These are phyloP conservation scores for Galerina marginata DNA, from an alignment of 768 basidiomycete species.

Conservation along the genomic window DNA sequence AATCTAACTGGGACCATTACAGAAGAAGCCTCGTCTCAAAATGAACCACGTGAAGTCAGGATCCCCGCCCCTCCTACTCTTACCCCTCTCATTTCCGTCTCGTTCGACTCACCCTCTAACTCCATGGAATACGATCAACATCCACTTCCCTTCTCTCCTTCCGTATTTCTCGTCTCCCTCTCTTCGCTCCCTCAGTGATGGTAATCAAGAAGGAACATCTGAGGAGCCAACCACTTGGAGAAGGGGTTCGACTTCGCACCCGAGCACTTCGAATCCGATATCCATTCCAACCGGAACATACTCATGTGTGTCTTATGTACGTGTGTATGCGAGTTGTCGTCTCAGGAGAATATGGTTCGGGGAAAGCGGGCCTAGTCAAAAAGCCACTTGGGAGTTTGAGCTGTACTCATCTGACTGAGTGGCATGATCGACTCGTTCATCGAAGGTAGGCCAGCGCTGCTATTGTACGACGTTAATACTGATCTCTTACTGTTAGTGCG, in stretches of 20 bases:
- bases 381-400: conserved; percentile 78
- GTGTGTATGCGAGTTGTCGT: conserved; percentile 80
- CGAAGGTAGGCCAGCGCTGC: not conserved
- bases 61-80: conserved; percentile 65
- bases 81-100: conserved; percentile 71
- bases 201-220: conserved; percentile 13
- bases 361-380: conserved; percentile 55
- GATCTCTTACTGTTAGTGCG: not conserved
- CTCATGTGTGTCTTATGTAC: conserved; percentile 73
- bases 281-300: conserved; percentile 57
- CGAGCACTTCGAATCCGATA: conserved; percentile 12
- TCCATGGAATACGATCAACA: conserved; percentile 67
- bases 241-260: conserved; percentile 18
- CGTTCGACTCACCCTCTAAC: conserved; percentile 63
- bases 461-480: not conserved
- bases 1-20: conserved; percentile 18
- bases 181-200: conserved; percentile 14
- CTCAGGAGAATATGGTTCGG: conserved; percentile 80
- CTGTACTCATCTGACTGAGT: conserved; percentile 51
- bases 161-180: conserved; percentile 61
- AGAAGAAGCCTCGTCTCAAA: conserved; percentile 64
- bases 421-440: not conserved
- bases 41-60: conserved; percentile 31
- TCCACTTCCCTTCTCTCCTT: conserved; percentile 66
- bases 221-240: conserved; percentile 12